Evolutionary conservation across 2,329 filamentous ascomycete species (phyloP), one percentile per base, ranked within the genome.

Genomic region (Colletotrichum euphorbiae): DNA sequence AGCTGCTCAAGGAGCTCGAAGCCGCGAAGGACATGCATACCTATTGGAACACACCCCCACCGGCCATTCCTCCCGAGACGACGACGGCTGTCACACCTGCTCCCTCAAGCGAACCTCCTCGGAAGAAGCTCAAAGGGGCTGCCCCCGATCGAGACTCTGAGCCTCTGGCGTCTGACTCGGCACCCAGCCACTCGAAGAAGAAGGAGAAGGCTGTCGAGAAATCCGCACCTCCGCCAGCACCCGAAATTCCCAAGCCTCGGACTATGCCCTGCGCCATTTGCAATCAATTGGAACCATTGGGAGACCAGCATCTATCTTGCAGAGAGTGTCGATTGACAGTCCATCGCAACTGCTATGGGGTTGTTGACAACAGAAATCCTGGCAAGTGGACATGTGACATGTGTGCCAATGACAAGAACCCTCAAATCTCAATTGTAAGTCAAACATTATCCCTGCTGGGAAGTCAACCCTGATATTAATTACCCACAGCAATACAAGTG

Each of bases 351-450:
- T 99, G 96, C 80, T 99, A 98, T 76, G 96, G 96, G n/a, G 85
- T 98, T 36, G 72, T 87, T 43, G 89, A 91, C 51, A 89, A 91
- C 64, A 88, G 92, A 46, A 86, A 85, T 61, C 86, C 89, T 36
- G 87, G 85, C 50, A 97, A 97, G 79, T 99, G 96, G 96, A 88
- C 91, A 45, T 99, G 96, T 78, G 96, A 98, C 79, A 97, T 94
- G 87, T 99, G 96, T 79, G 85, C 90, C 42, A 99, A 99, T 75
- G 96, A 99, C 77, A 93, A 94, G 77, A 95, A 91, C 74, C 94
- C 95, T 5, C 90, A 93, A 72, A 91, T 97, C 50, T 98, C 96
- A n/a, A 95, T 97, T 66, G 91, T 92, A 84, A 85, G 89, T 15
- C 40, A 33, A 6, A 3, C 13, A n/a, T 6, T 19, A 21, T 48